Evolutionary conservation across 2,329 filamentous ascomycete genomes (phyloP), one percentile per base, ranked within the genome.

Genomic region (Catunica adiposa): DNA sequence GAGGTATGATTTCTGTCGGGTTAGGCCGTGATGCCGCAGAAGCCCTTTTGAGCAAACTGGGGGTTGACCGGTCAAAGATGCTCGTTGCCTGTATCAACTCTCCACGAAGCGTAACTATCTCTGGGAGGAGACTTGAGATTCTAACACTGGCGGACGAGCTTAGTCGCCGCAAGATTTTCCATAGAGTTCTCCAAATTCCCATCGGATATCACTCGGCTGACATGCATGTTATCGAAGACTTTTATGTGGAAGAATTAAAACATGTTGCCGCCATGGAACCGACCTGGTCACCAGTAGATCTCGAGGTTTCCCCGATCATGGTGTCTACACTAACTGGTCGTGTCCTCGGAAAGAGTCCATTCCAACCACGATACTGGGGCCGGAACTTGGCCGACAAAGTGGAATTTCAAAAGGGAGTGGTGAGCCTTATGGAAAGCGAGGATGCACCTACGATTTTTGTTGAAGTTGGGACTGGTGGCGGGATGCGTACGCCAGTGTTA

Each of bases 11-110:
- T 55, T 71, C 67, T 0, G 67, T 70, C 1, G 66, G 67, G 1
- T 62, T 72, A 54, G 66, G 66, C 0, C 23, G 58, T 1, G 56
- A 61, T 0, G 64, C 68, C 3, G 63, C 63, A 3, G 38, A 62
- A 2, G 8, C 42, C 2, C 26, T 58, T 2, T 37, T 58, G 11
- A 54, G 58, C 1, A 66, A 68, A 40, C 61, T 72, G 5, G 46
- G 55, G 1, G 55, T 53, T 0, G 53, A 56, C 1, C 23, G 50
- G 0, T 60, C 62, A 20, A 60, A 60, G 2, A 64, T 67, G 0
- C 64, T 68, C 26, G 60, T 74, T 25, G 71, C 71, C 11, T 73
- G 71, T 56, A 62, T 72, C 60, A 74, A 74, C 61, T 72, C 70
- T 53, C 69, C 69, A 4, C 63, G 61, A 0, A 73, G 69, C 9